Evolutionary conservation across 306 rosid genomes (phyloP).

Genomic region (Chamaecrista fasciculata): DNA sequence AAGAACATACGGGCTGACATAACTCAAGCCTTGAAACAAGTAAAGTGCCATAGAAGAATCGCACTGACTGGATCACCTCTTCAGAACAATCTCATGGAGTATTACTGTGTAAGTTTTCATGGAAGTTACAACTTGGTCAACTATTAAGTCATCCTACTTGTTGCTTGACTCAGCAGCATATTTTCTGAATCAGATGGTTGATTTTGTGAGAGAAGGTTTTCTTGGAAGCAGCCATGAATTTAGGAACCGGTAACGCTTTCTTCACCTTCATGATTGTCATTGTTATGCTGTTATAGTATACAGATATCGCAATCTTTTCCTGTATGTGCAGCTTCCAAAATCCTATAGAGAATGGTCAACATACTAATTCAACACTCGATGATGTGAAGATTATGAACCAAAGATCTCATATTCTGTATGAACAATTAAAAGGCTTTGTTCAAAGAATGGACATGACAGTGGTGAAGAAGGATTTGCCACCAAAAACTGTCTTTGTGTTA

Average conservation of each 20-base stretch:
- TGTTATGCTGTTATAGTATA: conserved; percentile 10
- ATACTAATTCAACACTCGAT: conserved; percentile 81
- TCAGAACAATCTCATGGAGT: conserved; percentile 99
- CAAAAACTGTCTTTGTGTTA: conserved; percentile 93
- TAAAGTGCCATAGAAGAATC: conserved; percentile 93
- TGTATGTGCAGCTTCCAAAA: conserved; percentile 78
- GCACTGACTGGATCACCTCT: conserved; percentile 98
- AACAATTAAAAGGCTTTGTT: conserved; percentile 88
- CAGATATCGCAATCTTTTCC: conserved; percentile 24
- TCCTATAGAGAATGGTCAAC: conserved; percentile 98
- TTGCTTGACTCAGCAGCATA: conserved; percentile 24
- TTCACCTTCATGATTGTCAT: conserved; percentile 27
- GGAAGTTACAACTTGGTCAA: conserved; percentile 12
- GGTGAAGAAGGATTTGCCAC: conserved; percentile 92
- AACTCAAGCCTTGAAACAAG: conserved; percentile 96
- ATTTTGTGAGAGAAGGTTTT: conserved; percentile 98
- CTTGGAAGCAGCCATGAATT: conserved; percentile 99
- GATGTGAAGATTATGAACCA: conserved; percentile 99
- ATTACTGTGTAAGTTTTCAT: conserved; percentile 78
- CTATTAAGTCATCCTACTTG: conserved; percentile 12
- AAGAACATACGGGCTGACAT: conserved; percentile 87
- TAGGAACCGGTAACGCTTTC: conserved; percentile 80
- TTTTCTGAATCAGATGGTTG: conserved; percentile 84
- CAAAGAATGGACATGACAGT: conserved; percentile 99
- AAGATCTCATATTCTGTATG: conserved; percentile 93